Conservation (phyloP, 305 asterid species). For the Euphrasia arctica region DNA sequence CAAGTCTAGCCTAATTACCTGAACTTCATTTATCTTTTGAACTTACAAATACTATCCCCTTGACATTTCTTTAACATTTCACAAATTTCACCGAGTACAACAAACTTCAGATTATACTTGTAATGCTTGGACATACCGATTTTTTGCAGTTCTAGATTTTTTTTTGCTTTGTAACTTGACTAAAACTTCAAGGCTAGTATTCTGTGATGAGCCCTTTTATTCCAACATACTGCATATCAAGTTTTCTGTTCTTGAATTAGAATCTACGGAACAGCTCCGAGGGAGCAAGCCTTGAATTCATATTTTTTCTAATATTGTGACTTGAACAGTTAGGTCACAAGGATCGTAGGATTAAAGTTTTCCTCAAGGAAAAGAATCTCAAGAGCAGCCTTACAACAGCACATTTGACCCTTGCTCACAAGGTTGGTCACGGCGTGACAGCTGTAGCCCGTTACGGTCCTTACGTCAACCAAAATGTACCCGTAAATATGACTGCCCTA, state of each 20-base stretch:
- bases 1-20: no score
- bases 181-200: no score
- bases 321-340: slow-evolving; percentile 53
- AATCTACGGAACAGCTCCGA: slow-evolving; percentile 3
- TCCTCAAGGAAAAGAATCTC: slow-evolving; percentile 52
- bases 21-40: no score
- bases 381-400: slow-evolving; percentile 57
- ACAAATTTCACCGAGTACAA: not conserved
- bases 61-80: not conserved
- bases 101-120: no score
- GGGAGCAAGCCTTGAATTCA: no score
- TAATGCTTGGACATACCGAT: no score
- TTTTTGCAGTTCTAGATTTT: no score
- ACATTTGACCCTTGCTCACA: slow-evolving; percentile 93
- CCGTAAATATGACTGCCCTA: slow-evolving; percentile 53
- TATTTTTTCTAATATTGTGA: slow-evolving; percentile 13
- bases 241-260: not conserved
- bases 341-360: slow-evolving; percentile 47
- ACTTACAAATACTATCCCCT: no score
- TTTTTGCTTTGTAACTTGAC: no score
- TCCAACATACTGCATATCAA: not conserved
- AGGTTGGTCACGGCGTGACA: slow-evolving; percentile 81
- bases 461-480: slow-evolving; percentile 58
- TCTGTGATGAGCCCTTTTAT: no score
- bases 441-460: slow-evolving; percentile 77